Base-by-base conservation (phyloP, 2,329 filamentous ascomycete genomes). In the Phaeomoniella chlamydospora region DNA sequence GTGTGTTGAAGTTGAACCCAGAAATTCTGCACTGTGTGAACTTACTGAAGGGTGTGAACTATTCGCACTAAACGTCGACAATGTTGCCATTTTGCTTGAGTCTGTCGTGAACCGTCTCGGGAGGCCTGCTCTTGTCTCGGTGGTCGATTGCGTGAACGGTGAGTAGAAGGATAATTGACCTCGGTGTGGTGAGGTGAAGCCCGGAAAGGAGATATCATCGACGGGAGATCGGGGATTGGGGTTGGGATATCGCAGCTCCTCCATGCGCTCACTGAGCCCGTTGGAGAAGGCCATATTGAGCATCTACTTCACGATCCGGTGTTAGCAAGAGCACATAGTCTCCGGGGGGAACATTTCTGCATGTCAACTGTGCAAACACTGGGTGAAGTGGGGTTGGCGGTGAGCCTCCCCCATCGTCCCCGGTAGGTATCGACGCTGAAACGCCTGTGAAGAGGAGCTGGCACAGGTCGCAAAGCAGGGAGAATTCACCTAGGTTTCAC, bases 31-130 rank as follows among this genome's bases (percentile, higher is more conserved):
- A 14, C 14, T 32, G 13, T 5, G 13, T 32, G 13, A n/a, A 26
- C 22, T 26, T 26, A 26, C 22, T 26, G 68, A 62, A 36, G 66
- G 57, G 51, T 68, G 68, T 40, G 61, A 56, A 36, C 67, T 55
- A 49, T 70, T 64, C 53, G 72, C 68, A 33, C 68, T 72, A 51
- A 87, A 62, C 42, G 73, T 71, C 39, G 70, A 73, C 59, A 83
- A 65, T 54, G 80, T 84, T 57, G 81, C 80, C 60, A 88, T 66
- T 70, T 86, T 72, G 60, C 84, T 70, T 62, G 83, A 77, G 62
- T 94, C 92, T 39, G 87, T 90, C 44, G 88, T 96, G 62, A 96
- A 96, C 54, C 88, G 80, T 52, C 88, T 79, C 59, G 87, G 84
- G 55, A 96, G 68, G 49, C 77, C 77, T 43, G 75, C 74, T 58